Evolutionary conservation across 495 filamentous ascomycete species (phyloP), one percentile per base, ranked within the genome.

Genomic region (Penicillium taxi): DNA sequence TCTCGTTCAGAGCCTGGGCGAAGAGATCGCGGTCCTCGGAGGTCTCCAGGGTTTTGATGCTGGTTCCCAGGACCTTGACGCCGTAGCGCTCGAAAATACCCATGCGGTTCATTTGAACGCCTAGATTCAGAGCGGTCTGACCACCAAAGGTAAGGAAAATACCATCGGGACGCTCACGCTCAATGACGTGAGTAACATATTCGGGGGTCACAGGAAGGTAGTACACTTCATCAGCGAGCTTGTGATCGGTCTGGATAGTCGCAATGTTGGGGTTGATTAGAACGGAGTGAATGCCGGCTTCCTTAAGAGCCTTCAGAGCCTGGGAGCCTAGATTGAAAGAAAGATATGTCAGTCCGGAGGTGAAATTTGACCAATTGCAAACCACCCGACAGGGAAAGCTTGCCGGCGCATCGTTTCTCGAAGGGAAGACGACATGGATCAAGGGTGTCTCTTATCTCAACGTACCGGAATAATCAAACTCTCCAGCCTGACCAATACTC

Each of bases 241-340:
- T 94, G 68, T 95, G 93, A 16, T 94, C 90, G 23, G 90, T 98
- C 63, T 98, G 90, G 52, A 98, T 98, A 18, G 90, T 98, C 24
- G 90, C 90, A 49, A 98, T 98, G 60, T 98, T 98, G 30, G 90
- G 91, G 63, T 98, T 98, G 68, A 98, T 89, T 37, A 98, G 77
- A 41, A 98, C 80, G 2, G 91, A 94, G 48, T 86, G 80, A 43
- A 98, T 88, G 42, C 84, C 83, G 47, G 93, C 90, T 62, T 96
- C 90, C 64, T 95, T 98, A 39, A 98, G 66, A 12, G 90, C 90
- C 70, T 96, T 96, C 52, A 96, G 84, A 18, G 90, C 90, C 55
- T 81, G 89, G n/a, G 89, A 90, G 32, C 90, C 88, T 95, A 61
- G 37, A 36, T 33, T 15, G 24, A 11, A 37, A 37, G 4, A 46